Base-by-base conservation (phyloP, 2,329 filamentous ascomycete genomes). In the Elsinoe ampelina region DNA sequence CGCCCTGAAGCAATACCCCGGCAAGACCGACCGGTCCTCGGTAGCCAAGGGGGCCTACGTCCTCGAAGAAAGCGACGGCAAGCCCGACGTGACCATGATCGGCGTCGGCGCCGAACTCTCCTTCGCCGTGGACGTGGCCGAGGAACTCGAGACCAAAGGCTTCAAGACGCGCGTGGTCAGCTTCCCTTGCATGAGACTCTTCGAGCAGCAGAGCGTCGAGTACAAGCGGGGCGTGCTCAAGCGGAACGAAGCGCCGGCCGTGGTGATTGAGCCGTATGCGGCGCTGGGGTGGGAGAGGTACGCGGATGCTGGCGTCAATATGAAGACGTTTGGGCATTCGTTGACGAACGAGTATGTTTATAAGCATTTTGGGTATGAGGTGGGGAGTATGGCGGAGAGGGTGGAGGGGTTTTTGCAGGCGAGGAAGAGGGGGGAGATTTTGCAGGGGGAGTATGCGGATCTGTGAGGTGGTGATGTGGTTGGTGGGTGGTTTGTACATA, bases 261-360 rank as follows among this genome's bases (percentile, higher is more conserved):
- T 85, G 13, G 77, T 83, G 3, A 79, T 85, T 42, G 82, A 85
- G 67, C 78, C 80, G 0, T 83, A 81, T 63, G 73, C 77, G 1
- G 71, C 75, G 1, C 77, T 78, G 58, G 79, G 80, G 0, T 83
- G 80, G 80, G 81, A 83, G 68, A 67, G 80, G 17, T 83, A 82
- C 62, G 80, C 80, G 0, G 76, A 82, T 64, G 80, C 80, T 0
- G 78, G 76, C 1, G 73, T 73, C 58, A 77, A 72, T 48, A 77
- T 83, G 74, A 72, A 72, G 43, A 69, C 71, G 0, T 83, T 82
- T 60, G 80, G 80, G 0, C 78, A 83, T 63, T 78, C 73, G 13
- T 64, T 83, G 43, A 80, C 80, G 0, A 77, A 79, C 0, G 75
- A 76, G 60, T 73, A 74, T 10, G 77, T 77, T 1, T 82, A 82